Conservation (phyloP, 163 green algal species). For the Scenedesmus sp. region DNA sequence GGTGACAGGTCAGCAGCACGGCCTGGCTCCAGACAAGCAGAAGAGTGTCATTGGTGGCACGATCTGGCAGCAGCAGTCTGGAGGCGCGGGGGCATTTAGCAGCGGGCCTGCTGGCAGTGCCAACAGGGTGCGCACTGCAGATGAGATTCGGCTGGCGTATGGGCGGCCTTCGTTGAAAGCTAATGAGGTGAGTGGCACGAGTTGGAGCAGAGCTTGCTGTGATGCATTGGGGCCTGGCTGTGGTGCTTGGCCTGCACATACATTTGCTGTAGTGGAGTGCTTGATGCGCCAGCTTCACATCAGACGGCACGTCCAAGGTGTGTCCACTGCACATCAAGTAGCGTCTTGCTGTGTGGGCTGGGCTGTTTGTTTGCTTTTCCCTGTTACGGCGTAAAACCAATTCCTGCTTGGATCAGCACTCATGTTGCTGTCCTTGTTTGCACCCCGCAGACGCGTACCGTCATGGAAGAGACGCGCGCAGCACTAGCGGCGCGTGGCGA, state of each 20-base stretch:
- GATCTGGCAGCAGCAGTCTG: neutral
- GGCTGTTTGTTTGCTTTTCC: too few relatives aligned
- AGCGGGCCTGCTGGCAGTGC: neutral
- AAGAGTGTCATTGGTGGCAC: neutral
- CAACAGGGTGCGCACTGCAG: conserved; percentile 52
- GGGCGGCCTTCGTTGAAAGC: conserved; percentile 34
- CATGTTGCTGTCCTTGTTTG: neutral
- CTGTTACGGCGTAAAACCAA: too few relatives aligned
- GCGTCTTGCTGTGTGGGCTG: too few relatives aligned
- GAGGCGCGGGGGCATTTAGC: neutral
- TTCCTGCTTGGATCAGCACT: neutral
- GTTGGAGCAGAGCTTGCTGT: neutral
- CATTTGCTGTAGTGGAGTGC: neutral
- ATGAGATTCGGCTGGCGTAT: conserved; percentile 67
- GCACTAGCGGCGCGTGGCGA: conserved; percentile 67
- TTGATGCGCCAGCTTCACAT: neutral
- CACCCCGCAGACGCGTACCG: conserved; percentile 21
- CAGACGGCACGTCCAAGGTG: neutral
- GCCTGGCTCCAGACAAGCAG: neutral
- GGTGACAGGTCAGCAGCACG: neutral
- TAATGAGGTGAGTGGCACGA: neutral
- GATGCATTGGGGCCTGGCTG: neutral
- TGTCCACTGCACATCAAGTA: neutral
- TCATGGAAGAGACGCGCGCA: conserved; percentile 61
- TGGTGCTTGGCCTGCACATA: neutral